Conservation (phyloP, 2,329 filamentous ascomycete species). For the Talaromyces pinophilus region DNA sequence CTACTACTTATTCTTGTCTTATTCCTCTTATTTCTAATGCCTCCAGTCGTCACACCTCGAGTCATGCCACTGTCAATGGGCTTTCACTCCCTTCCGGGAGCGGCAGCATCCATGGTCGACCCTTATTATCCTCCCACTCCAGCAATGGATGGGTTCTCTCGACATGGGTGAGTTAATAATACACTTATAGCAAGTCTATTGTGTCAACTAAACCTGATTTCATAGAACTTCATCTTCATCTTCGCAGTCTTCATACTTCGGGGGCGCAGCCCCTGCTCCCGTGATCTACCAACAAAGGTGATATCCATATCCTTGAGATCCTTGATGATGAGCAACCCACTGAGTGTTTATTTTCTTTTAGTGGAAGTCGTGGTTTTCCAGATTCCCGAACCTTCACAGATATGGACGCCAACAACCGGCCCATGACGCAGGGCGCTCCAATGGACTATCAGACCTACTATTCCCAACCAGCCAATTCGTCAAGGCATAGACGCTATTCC, state of each 20-base stretch:
- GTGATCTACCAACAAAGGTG: conserved; percentile 44
- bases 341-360: conserved; percentile 29
- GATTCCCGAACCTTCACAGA: conserved; percentile 32
- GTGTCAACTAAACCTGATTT: not conserved
- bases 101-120: conserved; percentile 31
- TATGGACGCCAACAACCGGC: conserved; percentile 32
- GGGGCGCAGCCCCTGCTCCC: conserved; percentile 31
- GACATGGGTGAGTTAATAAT: conserved; percentile 36
- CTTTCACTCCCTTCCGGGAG: conserved; percentile 35
- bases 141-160: conserved; percentile 37
- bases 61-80: conserved; percentile 35
- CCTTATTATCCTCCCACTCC: conserved; percentile 34
- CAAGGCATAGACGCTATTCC: conserved; percentile 34
- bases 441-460: conserved; percentile 37
- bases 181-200: not conserved
- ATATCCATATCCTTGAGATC: conserved; percentile 1
- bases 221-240: conserved; percentile 21
- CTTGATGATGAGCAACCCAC: conserved; percentile 16
- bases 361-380: conserved; percentile 36
- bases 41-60: conserved; percentile 33
- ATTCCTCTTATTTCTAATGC: conserved; percentile 31
- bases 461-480: conserved; percentile 30
- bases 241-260: conserved; percentile 35
- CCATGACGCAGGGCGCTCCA: conserved; percentile 28
- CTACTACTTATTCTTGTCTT: not conserved